These are phyloP conservation scores for Fraxinus xanthoxyloides DNA, from an alignment of 305 asterid genomes.

Conservation along the genomic window DNA sequence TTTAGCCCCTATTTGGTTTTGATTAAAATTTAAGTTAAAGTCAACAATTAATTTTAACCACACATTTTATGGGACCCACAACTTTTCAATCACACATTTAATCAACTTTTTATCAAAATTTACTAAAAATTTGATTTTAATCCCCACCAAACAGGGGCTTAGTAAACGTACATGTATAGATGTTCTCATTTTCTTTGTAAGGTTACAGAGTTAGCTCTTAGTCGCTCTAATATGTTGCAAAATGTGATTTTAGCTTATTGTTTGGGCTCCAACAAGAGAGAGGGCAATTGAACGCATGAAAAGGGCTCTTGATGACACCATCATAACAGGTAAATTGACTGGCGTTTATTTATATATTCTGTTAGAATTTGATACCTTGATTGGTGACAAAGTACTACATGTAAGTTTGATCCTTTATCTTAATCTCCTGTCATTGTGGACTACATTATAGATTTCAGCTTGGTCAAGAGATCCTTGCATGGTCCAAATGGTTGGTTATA, in stretches of 20 bases:
- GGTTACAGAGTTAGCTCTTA: conserved; percentile 8
- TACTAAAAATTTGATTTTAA: too few species aligned
- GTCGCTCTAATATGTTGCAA: conserved; percentile 14
- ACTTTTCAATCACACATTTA: too few species aligned
- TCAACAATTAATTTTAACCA: too few species aligned
- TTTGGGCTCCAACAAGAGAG: conserved; percentile 97
- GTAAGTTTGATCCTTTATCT: background rate
- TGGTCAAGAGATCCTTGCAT: background rate
- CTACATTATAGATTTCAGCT: background rate
- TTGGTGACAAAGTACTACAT: background rate
- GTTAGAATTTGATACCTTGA: background rate
- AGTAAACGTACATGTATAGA: background rate
- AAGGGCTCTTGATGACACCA: conserved; percentile 93
- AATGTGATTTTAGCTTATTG: conserved; percentile 65
- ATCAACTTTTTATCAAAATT: too few species aligned
- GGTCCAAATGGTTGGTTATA: background rate
- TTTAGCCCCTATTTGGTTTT: background rate
- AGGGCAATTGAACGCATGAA: conserved; percentile 96
- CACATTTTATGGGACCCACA: too few species aligned
- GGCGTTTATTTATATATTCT: background rate
- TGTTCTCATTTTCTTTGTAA: conserved; percentile 9
- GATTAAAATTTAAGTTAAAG: too few species aligned
- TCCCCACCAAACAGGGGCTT: too few species aligned
- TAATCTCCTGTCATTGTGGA: background rate
- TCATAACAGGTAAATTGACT: conserved; percentile 61